Evolutionary conservation across 768 basidiomycete genomes (phyloP).

Genomic region (Mycena rosella): DNA sequence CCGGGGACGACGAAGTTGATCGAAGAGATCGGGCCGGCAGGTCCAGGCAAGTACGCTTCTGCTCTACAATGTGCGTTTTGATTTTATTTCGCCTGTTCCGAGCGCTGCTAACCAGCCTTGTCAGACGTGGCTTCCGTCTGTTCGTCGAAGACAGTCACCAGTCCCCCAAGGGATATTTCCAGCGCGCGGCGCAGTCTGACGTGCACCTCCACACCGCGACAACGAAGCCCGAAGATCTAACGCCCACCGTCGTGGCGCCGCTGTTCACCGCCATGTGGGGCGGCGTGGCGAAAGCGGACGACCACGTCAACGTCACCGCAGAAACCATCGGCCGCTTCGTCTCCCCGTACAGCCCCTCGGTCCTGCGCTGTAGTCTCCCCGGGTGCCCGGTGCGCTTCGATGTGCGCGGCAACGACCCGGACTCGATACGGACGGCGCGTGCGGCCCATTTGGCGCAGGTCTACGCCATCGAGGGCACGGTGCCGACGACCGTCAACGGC

Average conservation of each 20-base stretch:
- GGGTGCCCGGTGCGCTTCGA: constrained; percentile 35
- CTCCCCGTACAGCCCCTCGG: constrained; percentile 34
- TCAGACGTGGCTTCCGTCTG: constrained; percentile 34
- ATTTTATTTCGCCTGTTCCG: background rate
- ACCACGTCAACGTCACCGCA: constrained; percentile 20
- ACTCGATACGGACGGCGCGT: constrained; percentile 24
- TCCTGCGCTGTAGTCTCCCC: constrained; percentile 24
- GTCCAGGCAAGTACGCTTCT: constrained; percentile 26
- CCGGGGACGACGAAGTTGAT: constrained; percentile 30
- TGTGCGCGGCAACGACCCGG: constrained; percentile 11
- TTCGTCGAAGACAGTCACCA: constrained; percentile 34
- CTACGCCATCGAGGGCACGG: constrained; percentile 24
- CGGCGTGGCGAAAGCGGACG: background rate
- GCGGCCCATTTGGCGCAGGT: constrained; percentile 31
- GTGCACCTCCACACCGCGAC: constrained; percentile 34
- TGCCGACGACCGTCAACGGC: constrained; percentile 22
- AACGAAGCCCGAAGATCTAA: constrained; percentile 20
- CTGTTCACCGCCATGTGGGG: constrained; percentile 30
- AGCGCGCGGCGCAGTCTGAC: constrained; percentile 30
- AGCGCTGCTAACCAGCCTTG: background rate
- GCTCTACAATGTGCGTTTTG: constrained; percentile 34
- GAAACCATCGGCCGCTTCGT: constrained; percentile 32
- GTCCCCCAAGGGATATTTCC: constrained; percentile 34
- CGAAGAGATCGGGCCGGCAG: constrained; percentile 15
- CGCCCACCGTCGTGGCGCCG: constrained; percentile 20